Evolutionary conservation across 768 basidiomycete species (phyloP).

Genomic region (Tulasnella sp.): DNA sequence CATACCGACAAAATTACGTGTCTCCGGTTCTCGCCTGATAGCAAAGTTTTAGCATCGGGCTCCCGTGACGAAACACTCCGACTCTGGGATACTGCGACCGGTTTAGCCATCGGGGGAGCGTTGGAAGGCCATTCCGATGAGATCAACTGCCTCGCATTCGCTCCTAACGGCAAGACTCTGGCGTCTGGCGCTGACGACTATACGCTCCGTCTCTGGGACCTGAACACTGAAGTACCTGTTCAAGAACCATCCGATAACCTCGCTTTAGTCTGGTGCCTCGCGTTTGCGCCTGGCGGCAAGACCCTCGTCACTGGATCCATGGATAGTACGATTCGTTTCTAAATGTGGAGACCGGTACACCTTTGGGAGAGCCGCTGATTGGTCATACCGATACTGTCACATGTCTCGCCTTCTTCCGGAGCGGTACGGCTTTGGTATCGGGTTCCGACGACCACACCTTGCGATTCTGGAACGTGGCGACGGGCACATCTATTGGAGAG

Average conservation of each 20-base stretch:
- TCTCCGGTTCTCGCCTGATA: neutral
- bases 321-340: too few species aligned
- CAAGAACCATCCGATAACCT: too few species aligned
- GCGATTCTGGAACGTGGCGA: neutral
- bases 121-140: slow-evolving; percentile 5
- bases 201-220: slow-evolving; percentile 16
- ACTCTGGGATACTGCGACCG: neutral
- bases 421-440: neutral
- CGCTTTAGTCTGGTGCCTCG: too few species aligned
- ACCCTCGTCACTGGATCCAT: too few species aligned
- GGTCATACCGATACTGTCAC: too few species aligned
- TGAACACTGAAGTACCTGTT: too few species aligned
- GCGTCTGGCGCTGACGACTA: slow-evolving; percentile 10
- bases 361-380: too few species aligned
- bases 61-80: neutral
- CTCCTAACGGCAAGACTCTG: slow-evolving; percentile 1
- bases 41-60: neutral
- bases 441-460: neutral
- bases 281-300: too few species aligned
- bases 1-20: neutral
- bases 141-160: slow-evolving; percentile 6
- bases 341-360: too few species aligned
- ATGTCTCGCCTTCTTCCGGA: too few species aligned
- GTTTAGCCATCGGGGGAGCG: neutral
- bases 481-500: neutral